Percentiles rank a stretch among this genome's conserved stretches.
Conservation (phyloP, 1,284 basidiomycete genomes). For the Cryptococcus wingfieldii region DNA sequence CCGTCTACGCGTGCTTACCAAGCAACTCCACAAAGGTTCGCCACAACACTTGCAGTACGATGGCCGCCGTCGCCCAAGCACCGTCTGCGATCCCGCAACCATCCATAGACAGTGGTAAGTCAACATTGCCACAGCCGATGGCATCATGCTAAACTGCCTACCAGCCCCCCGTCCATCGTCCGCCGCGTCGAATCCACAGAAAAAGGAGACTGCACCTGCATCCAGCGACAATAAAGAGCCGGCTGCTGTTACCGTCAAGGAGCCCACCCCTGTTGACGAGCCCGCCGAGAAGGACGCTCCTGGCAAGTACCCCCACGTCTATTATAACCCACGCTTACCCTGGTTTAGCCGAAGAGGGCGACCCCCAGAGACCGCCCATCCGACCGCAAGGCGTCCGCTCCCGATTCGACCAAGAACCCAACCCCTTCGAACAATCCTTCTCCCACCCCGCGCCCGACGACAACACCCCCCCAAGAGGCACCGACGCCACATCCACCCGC, state of each 20-base stretch:
- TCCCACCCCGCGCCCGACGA: conserved; percentile 55
- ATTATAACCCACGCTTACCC: too few species aligned
- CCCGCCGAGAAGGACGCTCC: conserved; percentile 10
- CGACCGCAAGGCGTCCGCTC: conserved; percentile 32
- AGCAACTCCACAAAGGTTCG: too few species aligned
- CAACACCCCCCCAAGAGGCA: conserved; percentile 50
- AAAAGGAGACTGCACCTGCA: conserved; percentile 4
- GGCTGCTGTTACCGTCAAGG: conserved; percentile 9
- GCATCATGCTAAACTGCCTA: neutral
- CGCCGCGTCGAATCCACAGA: conserved; percentile 8
- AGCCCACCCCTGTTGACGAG: conserved; percentile 16
- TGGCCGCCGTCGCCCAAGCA: conserved; percentile 17
- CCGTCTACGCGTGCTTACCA: too few species aligned
- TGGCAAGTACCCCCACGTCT: neutral
- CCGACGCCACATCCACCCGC: conserved; percentile 43
- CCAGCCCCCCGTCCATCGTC: conserved; percentile 15
- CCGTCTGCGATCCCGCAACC: conserved; percentile 1
- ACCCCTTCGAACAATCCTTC: conserved; percentile 95
- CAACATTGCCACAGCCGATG: neutral
- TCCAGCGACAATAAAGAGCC: neutral
- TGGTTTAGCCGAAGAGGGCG: neutral
- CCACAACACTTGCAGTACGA: neutral
- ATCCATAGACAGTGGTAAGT: neutral
- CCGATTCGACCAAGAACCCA: conserved; percentile 68
- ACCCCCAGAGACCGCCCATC: conserved; percentile 33